Evolutionary conservation across 1,284 basidiomycete species (phyloP).

Genomic region (Dichomitus squalens): DNA sequence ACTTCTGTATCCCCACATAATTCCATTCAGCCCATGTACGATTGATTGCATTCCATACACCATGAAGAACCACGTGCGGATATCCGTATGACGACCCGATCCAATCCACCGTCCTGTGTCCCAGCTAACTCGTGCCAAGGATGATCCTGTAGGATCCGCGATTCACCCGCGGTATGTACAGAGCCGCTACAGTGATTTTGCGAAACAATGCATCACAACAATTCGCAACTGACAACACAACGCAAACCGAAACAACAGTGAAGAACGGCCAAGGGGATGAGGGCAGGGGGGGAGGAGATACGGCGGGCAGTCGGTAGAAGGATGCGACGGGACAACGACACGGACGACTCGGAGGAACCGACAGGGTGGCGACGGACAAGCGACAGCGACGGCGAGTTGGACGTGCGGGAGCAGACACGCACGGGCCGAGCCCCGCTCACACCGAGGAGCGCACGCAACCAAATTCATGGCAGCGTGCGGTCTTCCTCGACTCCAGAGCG

Average conservation of each 20-base stretch:
- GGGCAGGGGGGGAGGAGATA: not conserved
- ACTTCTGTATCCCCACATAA: not conserved
- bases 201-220: conserved; percentile 33
- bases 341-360: no score
- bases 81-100: not conserved
- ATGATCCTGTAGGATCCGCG: not conserved
- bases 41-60: not conserved
- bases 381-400: not conserved
- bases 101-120: not conserved
- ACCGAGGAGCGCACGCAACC: conserved; percentile 16
- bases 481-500: conserved; percentile 23
- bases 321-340: no score
- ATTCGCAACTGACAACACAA: conserved; percentile 31
- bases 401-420: not conserved
- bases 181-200: conserved; percentile 13
- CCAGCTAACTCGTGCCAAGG: not conserved
- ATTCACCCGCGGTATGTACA: not conserved
- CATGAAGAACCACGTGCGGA: no score
- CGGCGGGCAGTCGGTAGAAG: not conserved
- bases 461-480: conserved; percentile 2
- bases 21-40: not conserved
- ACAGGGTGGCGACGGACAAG: not conserved
- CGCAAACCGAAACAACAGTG: conserved; percentile 30
- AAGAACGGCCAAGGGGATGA: not conserved
- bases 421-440: conserved; percentile 19